Conservation (phyloP, 306 rosid genomes). For the Lagenaria siceraria region DNA sequence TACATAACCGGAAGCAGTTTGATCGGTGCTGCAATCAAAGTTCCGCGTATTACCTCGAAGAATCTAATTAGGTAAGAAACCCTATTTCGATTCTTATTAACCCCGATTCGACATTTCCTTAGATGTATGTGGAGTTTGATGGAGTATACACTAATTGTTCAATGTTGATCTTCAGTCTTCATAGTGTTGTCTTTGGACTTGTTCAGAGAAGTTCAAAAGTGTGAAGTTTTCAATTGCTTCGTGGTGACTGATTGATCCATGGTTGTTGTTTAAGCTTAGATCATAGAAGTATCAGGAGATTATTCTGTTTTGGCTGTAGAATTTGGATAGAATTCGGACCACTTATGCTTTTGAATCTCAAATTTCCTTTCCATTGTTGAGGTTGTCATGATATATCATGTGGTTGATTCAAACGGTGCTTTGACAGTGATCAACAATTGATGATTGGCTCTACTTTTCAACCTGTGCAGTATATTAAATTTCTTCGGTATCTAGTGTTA, state of each 20-base stretch:
- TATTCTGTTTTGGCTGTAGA: background rate
- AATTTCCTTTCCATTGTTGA: background rate
- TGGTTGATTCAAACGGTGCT: background rate
- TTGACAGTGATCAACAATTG: background rate
- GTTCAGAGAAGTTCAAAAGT: no score
- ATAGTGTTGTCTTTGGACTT: background rate
- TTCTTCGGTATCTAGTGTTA: background rate
- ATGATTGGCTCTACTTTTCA: background rate
- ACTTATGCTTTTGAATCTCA: background rate
- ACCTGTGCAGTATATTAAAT: background rate
- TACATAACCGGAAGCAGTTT: constrained; percentile 92
- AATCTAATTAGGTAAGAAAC: constrained; percentile 62
- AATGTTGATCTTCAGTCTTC: background rate
- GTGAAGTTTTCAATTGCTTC: background rate
- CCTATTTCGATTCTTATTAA: background rate
- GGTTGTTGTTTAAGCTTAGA: background rate
- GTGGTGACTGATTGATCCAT: background rate
- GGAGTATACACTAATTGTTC: background rate
- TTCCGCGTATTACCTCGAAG: constrained; percentile 90
- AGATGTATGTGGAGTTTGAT: background rate
- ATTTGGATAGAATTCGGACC: background rate
- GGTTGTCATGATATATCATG: background rate
- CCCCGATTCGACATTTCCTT: background rate
- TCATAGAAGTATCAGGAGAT: background rate
- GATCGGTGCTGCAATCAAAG: constrained; percentile 97